Percentiles rank a stretch among this genome's conserved stretches.
phyloP scores from a whole-genome alignment of 2,329 filamentous ascomycete genomes.

The Xylariaceae sp. region DNA sequence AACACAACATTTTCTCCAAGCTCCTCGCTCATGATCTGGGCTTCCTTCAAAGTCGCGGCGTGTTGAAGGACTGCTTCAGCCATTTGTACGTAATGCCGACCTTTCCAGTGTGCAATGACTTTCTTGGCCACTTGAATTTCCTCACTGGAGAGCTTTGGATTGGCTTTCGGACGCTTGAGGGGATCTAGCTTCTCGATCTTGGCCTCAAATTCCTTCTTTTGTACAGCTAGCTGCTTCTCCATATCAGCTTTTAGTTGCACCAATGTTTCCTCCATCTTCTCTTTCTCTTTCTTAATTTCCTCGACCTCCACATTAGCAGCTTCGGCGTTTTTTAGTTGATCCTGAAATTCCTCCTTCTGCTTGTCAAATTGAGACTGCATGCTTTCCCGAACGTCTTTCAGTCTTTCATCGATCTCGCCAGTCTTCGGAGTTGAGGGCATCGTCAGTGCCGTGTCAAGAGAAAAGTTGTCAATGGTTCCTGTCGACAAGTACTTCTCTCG shows the following conservation, averaged over 20 bases:
- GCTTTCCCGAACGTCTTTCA: conserved; percentile 73
- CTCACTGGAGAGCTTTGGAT: conserved; percentile 62
- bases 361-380: conserved; percentile 79
- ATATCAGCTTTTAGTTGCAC: conserved; percentile 79
- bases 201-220: conserved; percentile 79
- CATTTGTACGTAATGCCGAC: conserved; percentile 87
- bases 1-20: conserved; percentile 91
- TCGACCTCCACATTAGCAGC: conserved; percentile 74
- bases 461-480: conserved; percentile 93
- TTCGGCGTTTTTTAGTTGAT: conserved; percentile 71
- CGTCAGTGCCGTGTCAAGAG: conserved; percentile 87
- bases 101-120: conserved; percentile 71
- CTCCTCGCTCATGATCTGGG: conserved; percentile 95
- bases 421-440: conserved; percentile 89
- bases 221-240: conserved; percentile 77
- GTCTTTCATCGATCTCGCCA: conserved; percentile 68
- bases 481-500: conserved; percentile 95
- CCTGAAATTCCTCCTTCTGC: conserved; percentile 78
- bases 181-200: conserved; percentile 75
- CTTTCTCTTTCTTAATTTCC: conserved; percentile 78
- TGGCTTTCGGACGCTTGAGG: conserved; percentile 56
- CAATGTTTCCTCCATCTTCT: conserved; percentile 78
- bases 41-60: conserved; percentile 85
- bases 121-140: conserved; percentile 68
- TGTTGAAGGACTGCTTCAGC: conserved; percentile 87